Evolutionary conservation across 2,329 filamentous ascomycete species (phyloP).

Genomic region (Verticillium klebahnii): DNA sequence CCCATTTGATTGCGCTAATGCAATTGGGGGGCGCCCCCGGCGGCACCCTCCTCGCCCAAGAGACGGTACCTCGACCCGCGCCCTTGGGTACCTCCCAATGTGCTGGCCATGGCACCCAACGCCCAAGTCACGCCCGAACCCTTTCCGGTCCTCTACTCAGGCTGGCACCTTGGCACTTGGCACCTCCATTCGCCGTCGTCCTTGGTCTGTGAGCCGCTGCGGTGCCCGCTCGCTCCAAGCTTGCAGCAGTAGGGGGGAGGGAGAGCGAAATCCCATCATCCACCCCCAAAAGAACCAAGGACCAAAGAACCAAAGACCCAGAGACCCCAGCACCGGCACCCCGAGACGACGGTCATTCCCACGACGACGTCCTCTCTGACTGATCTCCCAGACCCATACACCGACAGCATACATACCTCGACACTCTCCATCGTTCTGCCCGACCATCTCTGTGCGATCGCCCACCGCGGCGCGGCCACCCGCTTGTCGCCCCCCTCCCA

Average conservation of each 20-base stretch:
- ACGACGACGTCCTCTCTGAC: not conserved
- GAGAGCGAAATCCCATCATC: not conserved
- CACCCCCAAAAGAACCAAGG: not conserved
- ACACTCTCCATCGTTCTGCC: not conserved
- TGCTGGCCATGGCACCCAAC: not conserved
- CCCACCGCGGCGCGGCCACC: not conserved
- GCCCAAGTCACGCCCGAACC: not conserved
- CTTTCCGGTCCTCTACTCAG: not conserved
- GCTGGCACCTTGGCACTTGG: not conserved
- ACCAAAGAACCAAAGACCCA: not conserved
- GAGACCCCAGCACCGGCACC: not conserved
- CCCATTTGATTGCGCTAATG: slow-evolving; percentile 13
- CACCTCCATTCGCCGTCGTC: not conserved
- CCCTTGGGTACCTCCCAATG: not conserved
- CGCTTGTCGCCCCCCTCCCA: not conserved
- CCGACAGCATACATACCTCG: not conserved
- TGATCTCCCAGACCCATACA: not conserved
- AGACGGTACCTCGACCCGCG: not conserved
- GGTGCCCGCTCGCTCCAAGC: not conserved
- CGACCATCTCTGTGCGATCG: not conserved
- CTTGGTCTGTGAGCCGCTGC: not conserved
- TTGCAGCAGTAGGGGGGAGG: not conserved
- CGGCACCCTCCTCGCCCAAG: not conserved
- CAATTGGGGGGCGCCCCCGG: slow-evolving; percentile 5
- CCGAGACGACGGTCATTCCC: not conserved